These are phyloP conservation scores for Spizellomyces sp. DNA, from an alignment of 192 early-diverging fungal species.

Conservation along the genomic window DNA sequence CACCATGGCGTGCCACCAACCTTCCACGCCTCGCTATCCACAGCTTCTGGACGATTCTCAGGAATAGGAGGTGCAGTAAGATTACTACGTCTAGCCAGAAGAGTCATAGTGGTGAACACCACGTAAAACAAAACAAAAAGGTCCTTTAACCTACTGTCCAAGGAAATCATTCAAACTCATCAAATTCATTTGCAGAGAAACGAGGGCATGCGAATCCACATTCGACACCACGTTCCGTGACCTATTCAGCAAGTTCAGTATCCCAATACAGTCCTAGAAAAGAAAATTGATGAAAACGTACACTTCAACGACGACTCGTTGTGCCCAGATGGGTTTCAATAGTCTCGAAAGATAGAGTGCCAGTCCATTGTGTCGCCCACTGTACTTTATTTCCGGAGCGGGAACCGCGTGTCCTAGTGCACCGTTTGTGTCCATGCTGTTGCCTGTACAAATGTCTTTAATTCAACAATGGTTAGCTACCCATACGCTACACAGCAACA, in stretches of 20 bases:
- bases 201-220: conserved; percentile 40
- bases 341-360: conserved; percentile 73
- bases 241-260: background rate
- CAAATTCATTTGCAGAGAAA: conserved; percentile 54
- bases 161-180: conserved; percentile 55
- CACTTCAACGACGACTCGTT: conserved; percentile 13
- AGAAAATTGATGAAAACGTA: background rate
- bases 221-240: conserved; percentile 26
- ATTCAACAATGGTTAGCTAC: conserved; percentile 29
- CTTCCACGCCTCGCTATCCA: conserved; percentile 56
- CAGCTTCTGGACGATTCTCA: conserved; percentile 42
- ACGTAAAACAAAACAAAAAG: background rate
- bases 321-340: conserved; percentile 76
- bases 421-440: conserved; percentile 44
- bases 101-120: conserved; percentile 4
- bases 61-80: conserved; percentile 36
- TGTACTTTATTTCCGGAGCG: conserved; percentile 52
- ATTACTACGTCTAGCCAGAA: background rate
- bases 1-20: background rate
- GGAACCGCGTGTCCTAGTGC: conserved; percentile 42
- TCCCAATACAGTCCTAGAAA: no score
- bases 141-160: conserved; percentile 26
- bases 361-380: conserved; percentile 76
- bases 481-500: background rate
- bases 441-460: background rate